Evolutionary conservation across 108 stramenopile species (phyloP).

Genomic region (Nitzschia sp.): DNA sequence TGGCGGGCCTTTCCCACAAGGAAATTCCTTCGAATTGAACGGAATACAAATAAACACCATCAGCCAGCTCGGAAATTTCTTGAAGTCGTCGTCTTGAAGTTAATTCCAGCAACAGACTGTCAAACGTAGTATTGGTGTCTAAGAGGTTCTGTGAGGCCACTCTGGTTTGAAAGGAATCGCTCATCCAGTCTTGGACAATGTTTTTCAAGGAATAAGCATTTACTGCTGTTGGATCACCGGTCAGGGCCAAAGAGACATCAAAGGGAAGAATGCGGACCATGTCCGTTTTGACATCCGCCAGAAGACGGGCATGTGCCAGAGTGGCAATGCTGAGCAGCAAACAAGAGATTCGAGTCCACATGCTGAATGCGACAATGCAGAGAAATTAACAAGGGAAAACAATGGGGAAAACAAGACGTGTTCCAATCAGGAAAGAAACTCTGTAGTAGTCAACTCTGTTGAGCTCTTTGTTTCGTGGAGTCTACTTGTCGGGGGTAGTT

Average conservation of each 20-base stretch:
- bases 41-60: not conserved
- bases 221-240: not conserved
- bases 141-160: constrained; percentile 2
- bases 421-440: too few relatives aligned
- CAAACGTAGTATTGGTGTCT: constrained; percentile 25
- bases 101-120: constrained; percentile 27
- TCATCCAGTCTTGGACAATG: constrained; percentile 47
- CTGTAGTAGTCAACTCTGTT: too few relatives aligned
- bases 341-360: too few relatives aligned
- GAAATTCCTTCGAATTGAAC: constrained; percentile 24
- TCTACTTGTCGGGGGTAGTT: too few relatives aligned
- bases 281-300: constrained; percentile 22
- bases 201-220: constrained; percentile 21
- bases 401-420: too few relatives aligned
- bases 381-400: too few relatives aligned
- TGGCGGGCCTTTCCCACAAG: constrained; percentile 28
- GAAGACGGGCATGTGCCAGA: not conserved
- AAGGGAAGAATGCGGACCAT: constrained; percentile 42
- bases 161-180: constrained; percentile 28
- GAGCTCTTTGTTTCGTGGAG: too few relatives aligned
- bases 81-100: constrained; percentile 14
- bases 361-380: too few relatives aligned
- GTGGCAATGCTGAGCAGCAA: not conserved
- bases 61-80: not conserved
- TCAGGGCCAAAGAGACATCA: constrained; percentile 40